Percentiles rank a stretch among this genome's conserved stretches.
Conservation (phyloP, 768 basidiomycete genomes). For the Lactifluus pinguis region DNA sequence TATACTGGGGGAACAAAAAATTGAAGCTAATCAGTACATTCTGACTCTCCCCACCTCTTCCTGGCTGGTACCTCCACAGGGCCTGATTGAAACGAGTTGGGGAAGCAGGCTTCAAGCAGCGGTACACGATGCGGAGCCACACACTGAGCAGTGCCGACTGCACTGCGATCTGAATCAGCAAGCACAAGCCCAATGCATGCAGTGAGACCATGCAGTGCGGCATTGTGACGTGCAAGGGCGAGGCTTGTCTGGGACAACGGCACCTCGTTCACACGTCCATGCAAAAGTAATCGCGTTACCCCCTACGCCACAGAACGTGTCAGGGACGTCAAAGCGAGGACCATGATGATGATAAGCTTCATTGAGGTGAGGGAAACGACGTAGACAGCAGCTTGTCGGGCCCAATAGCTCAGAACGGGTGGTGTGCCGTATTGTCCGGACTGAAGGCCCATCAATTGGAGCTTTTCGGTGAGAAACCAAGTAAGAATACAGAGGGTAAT, state of each 20-base stretch:
- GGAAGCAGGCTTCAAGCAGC: no score
- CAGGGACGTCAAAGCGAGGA: constrained; percentile 71
- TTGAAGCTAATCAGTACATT: no score
- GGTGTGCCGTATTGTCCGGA: constrained; percentile 87
- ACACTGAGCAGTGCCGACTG: no score
- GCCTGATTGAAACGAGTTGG: no score
- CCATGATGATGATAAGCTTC: constrained; percentile 80
- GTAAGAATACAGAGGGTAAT: constrained; percentile 62
- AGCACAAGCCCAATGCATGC: constrained; percentile 95
- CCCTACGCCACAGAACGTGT: constrained; percentile 96
- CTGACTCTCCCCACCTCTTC: no score
- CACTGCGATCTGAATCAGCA: no score
- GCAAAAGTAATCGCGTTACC: constrained; percentile 98
- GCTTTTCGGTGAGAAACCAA: constrained; percentile 50
- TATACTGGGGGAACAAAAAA: no score
- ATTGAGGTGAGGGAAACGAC: constrained; percentile 72
- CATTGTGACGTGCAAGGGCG: constrained; percentile 88
- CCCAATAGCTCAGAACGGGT: constrained; percentile 64
- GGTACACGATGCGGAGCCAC: no score
- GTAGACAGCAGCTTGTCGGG: constrained; percentile 73
- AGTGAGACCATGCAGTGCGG: constrained; percentile 86
- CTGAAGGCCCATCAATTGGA: constrained; percentile 66
- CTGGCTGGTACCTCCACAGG: no score
- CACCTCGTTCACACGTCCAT: constrained; percentile 89
- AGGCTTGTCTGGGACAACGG: constrained; percentile 65